These are phyloP conservation scores for Eucalyptus marginata DNA, from an alignment of 345 rosid genomes.

Conservation along the genomic window DNA sequence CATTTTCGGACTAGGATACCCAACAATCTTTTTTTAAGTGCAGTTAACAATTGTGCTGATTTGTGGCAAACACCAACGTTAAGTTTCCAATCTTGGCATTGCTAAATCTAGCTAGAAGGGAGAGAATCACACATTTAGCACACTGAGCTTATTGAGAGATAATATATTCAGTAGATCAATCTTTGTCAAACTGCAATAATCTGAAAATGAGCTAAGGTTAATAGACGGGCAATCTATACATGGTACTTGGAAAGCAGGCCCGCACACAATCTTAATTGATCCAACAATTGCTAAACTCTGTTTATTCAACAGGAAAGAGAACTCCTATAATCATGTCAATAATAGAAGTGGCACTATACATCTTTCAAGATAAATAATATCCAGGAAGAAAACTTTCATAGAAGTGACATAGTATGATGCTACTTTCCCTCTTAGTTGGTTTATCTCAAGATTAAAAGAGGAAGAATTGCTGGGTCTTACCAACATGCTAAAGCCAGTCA, in stretches of 20 bases:
- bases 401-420: not conserved
- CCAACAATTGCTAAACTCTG: not conserved
- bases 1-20: not conserved
- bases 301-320: not conserved
- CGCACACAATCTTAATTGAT: not conserved
- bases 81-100: not conserved
- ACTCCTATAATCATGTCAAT: not conserved
- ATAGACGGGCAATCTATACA: not conserved
- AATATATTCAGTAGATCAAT: not conserved
- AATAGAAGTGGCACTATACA: not conserved
- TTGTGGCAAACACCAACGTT: not conserved
- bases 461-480: not conserved
- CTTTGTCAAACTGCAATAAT: not conserved
- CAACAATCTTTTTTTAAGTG: not conserved
- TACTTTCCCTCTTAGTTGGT: not conserved
- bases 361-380: not conserved
- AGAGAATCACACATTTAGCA: not conserved
- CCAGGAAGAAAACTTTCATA: not conserved
- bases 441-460: not conserved
- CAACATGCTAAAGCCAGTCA: slow-evolving; percentile 34
- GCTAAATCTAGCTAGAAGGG: not conserved
- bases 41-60: not conserved
- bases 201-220: not conserved
- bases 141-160: not conserved
- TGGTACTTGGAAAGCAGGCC: not conserved